Evolutionary conservation across 78 protist genomes (phyloP).

Genomic region (Dictyostelium brefeldianum): DNA sequence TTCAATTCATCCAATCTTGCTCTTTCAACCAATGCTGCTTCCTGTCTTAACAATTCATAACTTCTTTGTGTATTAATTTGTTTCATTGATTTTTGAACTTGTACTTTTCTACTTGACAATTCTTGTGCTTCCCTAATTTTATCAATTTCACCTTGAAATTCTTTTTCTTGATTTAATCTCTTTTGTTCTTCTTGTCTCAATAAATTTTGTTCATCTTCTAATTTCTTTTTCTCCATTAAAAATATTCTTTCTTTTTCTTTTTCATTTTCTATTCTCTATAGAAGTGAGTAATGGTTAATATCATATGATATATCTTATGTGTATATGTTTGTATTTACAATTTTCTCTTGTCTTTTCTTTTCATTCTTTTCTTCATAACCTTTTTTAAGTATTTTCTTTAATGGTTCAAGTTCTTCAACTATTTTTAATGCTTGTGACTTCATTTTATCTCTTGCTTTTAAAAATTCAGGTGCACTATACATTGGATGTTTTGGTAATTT

Average conservation of each 20-base stretch:
- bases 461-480: constrained; percentile 10
- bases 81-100: background rate
- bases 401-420: constrained; percentile 23
- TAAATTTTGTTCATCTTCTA: background rate
- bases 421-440: constrained; percentile 31
- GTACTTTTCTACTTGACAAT: background rate
- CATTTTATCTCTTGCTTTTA: constrained; percentile 5
- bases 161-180: constrained; percentile 2
- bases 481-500: constrained; percentile 71
- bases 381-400: constrained; percentile 10
- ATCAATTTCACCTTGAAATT: background rate
- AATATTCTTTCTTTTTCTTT: background rate
- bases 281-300: background rate
- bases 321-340: background rate
- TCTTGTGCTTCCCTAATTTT: background rate
- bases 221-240: background rate
- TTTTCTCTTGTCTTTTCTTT: background rate
- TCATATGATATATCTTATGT: background rate
- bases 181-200: background rate
- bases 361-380: constrained; percentile 11
- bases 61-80: background rate
- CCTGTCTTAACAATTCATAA: constrained; percentile 2
- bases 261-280: constrained; percentile 29
- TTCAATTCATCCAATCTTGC: constrained; percentile 9
- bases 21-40: background rate